Conservation (phyloP, 1,284 basidiomycete species). For the Irpex rosettiformis region DNA sequence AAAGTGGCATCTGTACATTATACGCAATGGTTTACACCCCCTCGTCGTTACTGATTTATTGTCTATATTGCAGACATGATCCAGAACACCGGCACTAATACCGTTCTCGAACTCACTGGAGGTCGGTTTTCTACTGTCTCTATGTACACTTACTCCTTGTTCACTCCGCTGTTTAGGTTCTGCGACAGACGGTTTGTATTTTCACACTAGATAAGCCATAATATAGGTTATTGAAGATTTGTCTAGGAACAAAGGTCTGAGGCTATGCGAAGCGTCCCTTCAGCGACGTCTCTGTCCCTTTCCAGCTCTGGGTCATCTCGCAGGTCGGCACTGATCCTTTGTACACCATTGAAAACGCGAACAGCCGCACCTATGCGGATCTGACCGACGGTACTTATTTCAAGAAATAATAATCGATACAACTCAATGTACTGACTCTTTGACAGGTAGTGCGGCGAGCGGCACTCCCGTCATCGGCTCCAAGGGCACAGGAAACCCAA, state of each 20-base stretch:
- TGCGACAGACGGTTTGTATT: background rate
- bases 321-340: background rate
- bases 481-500: background rate
- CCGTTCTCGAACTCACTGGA: background rate
- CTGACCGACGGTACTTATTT: background rate
- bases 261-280: background rate
- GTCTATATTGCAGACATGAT: background rate
- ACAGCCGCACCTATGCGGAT: background rate
- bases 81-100: background rate
- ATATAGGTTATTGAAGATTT: background rate
- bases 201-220: background rate
- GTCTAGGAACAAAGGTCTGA: background rate
- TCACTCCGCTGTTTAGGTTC: background rate
- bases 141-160: background rate
- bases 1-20: background rate
- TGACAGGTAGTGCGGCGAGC: background rate
- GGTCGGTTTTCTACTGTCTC: background rate
- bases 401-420: background rate
- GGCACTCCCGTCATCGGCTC: background rate
- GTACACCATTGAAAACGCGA: constrained; percentile 1
- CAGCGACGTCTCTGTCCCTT: background rate
- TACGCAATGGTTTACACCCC: too few relatives aligned
- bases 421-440: background rate
- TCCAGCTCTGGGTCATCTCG: constrained; percentile 3
- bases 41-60: background rate